A percentile compares a stretch with the other conserved stretches of the same genome.
These are phyloP conservation scores for Paspalum vaginatum DNA, from an alignment of 176 grass and related monocot species.

Conservation along the genomic window DNA sequence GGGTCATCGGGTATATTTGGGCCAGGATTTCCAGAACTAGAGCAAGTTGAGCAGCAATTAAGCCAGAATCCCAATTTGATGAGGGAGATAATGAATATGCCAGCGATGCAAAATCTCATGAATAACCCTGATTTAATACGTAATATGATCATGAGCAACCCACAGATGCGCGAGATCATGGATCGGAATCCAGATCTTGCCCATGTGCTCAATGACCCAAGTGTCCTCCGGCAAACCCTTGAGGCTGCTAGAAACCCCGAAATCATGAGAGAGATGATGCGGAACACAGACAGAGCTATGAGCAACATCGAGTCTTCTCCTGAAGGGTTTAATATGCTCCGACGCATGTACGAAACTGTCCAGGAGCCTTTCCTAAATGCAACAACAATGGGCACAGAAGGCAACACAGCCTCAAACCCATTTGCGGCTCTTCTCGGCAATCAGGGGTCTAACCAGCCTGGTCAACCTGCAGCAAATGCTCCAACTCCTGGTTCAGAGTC, in stretches of 20 bases:
- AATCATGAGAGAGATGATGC: slow-evolving; percentile 99
- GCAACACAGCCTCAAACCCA: slow-evolving; percentile 72
- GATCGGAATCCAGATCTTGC: slow-evolving; percentile 97
- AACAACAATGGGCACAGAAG: slow-evolving; percentile 74
- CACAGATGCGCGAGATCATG: slow-evolving; percentile 93
- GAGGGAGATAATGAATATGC: slow-evolving; percentile 98
- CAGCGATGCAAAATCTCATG: slow-evolving; percentile 85
- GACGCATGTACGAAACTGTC: slow-evolving; percentile 99
- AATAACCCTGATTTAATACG: slow-evolving; percentile 96
- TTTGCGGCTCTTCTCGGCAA: slow-evolving; percentile 87
- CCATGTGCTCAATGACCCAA: slow-evolving; percentile 95
- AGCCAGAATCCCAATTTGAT: slow-evolving; percentile 96
- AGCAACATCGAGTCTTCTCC: slow-evolving; percentile 97
- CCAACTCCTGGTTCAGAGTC: slow-evolving; percentile 56
- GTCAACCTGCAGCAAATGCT: slow-evolving; percentile 53
- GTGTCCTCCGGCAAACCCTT: slow-evolving; percentile 87
- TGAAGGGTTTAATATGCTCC: slow-evolving; percentile 99
- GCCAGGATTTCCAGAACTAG: slow-evolving; percentile 68
- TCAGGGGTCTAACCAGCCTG: slow-evolving; percentile 66
- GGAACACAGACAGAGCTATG: slow-evolving; percentile 98
- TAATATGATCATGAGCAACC: slow-evolving; percentile 98
- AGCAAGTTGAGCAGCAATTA: slow-evolving; percentile 92
- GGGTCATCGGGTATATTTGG: slow-evolving; percentile 55
- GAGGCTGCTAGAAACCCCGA: slow-evolving; percentile 96
- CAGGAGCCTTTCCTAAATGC: slow-evolving; percentile 98